Conservation (phyloP, 2,329 filamentous ascomycete species). For the Rutstroemia sydowiana region DNA sequence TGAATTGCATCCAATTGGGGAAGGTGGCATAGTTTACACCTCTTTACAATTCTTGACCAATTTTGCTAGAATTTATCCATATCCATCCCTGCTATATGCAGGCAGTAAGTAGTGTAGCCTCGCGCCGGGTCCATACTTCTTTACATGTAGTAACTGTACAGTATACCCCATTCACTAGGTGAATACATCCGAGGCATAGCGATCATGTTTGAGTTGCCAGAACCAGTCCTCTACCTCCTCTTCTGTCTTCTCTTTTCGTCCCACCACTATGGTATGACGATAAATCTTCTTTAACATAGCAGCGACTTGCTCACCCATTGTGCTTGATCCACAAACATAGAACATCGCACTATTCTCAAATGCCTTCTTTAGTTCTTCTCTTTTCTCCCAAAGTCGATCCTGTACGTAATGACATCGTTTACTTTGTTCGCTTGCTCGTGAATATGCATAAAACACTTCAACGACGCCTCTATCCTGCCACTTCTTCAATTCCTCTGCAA, state of each 20-base stretch:
- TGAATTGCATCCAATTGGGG: too few relatives aligned
- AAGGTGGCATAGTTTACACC: too few relatives aligned
- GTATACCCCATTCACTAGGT: not conserved
- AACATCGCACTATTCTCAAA: slow-evolving; percentile 12
- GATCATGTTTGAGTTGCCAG: slow-evolving; percentile 6
- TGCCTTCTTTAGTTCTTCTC: slow-evolving; percentile 2
- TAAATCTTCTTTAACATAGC: slow-evolving; percentile 10
- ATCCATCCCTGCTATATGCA: not conserved
- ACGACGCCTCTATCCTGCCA: slow-evolving; percentile 14
- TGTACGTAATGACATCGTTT: slow-evolving; percentile 10
- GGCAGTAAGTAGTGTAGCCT: not conserved
- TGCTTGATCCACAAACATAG: slow-evolving; percentile 12
- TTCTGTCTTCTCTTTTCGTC: slow-evolving; percentile 6
- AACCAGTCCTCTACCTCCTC: slow-evolving; percentile 13
- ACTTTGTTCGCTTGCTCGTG: not conserved
- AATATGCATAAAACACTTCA: slow-evolving; percentile 7
- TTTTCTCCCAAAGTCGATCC: slow-evolving; percentile 13
- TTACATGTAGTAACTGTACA: not conserved
- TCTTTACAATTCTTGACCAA: too few relatives aligned
- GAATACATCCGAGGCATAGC: slow-evolving; percentile 14
- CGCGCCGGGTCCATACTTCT: not conserved
- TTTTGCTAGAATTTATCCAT: too few relatives aligned
- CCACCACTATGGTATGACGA: not conserved
- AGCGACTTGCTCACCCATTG: slow-evolving; percentile 5
- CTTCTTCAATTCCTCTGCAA: slow-evolving; percentile 33